phyloP scores from a whole-genome alignment of 2,329 filamentous ascomycete species.

The Acrocalymma vagum region DNA sequence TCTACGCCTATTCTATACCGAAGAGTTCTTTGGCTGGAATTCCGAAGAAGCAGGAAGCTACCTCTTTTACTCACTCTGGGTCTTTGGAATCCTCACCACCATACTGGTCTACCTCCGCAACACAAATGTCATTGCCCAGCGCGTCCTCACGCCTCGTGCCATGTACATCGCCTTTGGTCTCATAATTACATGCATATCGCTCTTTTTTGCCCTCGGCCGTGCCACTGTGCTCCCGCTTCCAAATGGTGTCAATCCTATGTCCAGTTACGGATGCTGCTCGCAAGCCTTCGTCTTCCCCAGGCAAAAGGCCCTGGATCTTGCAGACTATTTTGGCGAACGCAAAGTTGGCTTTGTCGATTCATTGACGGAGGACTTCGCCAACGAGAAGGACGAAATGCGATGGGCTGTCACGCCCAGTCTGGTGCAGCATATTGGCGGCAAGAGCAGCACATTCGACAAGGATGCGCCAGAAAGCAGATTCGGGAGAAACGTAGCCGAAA shows the following conservation, averaged over 20 bases:
- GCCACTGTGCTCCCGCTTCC: conserved; percentile 48
- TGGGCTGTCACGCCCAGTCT: conserved; percentile 54
- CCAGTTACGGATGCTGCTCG: conserved; percentile 53
- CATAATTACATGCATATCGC: conserved; percentile 36
- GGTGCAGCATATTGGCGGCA: conserved; percentile 55
- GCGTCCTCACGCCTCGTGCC: conserved; percentile 29
- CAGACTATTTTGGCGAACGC: conserved; percentile 43
- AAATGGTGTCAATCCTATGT: conserved; percentile 50
- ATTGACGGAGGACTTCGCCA: conserved; percentile 53
- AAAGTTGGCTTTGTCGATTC: conserved; percentile 49
- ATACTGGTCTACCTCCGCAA: conserved; percentile 39
- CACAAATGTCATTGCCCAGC: conserved; percentile 25
- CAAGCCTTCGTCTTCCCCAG: conserved; percentile 56
- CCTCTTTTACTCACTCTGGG: conserved; percentile 41
- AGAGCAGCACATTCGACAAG: conserved; percentile 47
- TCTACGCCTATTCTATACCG: conserved; percentile 57
- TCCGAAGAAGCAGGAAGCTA: conserved; percentile 51
- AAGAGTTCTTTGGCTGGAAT: conserved; percentile 57
- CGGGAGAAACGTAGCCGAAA: conserved; percentile 41
- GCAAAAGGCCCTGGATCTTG: conserved; percentile 29
- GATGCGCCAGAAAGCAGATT: conserved; percentile 34
- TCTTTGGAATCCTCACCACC: conserved; percentile 24
- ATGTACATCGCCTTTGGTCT: conserved; percentile 23
- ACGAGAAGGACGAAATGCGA: conserved; percentile 46
- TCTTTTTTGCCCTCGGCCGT: conserved; percentile 54